phyloP scores from a whole-genome alignment of 192 early-diverging fungal species.

The Kickxella alabastrina region DNA sequence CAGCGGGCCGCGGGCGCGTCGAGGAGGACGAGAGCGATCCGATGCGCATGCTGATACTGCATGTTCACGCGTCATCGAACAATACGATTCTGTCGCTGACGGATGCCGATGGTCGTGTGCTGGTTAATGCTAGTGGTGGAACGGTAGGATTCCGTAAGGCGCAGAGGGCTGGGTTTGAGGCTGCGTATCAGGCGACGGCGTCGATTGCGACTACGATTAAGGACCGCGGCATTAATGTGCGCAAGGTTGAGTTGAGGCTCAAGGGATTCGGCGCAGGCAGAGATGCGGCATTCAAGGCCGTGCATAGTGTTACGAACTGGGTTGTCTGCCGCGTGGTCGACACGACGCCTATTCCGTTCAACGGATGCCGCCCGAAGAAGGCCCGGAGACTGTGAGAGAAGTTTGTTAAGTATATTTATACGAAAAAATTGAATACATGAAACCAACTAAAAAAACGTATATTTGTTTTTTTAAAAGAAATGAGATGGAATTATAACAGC shows the following conservation, averaged over 20 bases:
- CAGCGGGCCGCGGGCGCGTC: neutral
- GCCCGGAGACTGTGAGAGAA: constrained; percentile 78
- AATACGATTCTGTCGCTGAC: constrained; percentile 89
- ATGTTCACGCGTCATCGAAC: constrained; percentile 60
- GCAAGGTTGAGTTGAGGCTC: constrained; percentile 70
- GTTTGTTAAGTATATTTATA: too few species aligned
- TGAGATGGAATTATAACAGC: too few species aligned
- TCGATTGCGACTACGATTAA: constrained; percentile 65
- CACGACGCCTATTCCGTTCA: constrained; percentile 85
- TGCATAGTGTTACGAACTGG: constrained; percentile 72
- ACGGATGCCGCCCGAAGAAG: constrained; percentile 88
- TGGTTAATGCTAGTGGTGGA: constrained; percentile 77
- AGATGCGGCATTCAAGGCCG: constrained; percentile 86
- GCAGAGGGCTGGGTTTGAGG: constrained; percentile 82
- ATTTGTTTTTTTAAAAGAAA: too few species aligned
- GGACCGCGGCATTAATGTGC: constrained; percentile 62
- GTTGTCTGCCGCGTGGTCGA: constrained; percentile 73
- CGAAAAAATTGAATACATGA: too few species aligned
- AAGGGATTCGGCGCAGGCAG: constrained; percentile 90
- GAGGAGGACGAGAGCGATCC: constrained; percentile 11
- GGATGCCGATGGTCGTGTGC: constrained; percentile 60
- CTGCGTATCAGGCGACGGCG: constrained; percentile 82
- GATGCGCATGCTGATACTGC: constrained; percentile 37
- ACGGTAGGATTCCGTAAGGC: constrained; percentile 84
- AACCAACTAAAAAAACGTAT: neutral